phyloP scores from a whole-genome alignment of 1,139 yeast genomes.

The Blastobotrys serpentis region DNA sequence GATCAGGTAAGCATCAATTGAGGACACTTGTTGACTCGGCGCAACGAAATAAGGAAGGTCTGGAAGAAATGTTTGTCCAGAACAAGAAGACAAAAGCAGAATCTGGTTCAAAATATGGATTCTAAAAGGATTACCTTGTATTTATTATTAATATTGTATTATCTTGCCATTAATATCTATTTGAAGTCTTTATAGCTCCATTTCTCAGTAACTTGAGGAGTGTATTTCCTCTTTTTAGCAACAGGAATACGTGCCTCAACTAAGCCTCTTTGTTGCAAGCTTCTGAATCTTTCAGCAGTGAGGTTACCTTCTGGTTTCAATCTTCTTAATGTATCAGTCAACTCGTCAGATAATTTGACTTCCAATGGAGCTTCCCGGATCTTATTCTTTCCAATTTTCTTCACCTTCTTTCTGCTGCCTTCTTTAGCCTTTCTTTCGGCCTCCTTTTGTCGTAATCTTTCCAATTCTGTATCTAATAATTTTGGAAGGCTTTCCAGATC shows the following conservation, averaged over 20 bases:
- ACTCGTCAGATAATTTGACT: slow-evolving; percentile 84
- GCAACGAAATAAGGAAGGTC: slow-evolving; percentile 32
- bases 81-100: slow-evolving; percentile 28
- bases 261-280: slow-evolving; percentile 78
- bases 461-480: slow-evolving; percentile 28
- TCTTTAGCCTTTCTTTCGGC: slow-evolving; percentile 20
- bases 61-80: slow-evolving; percentile 32
- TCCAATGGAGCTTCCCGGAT: slow-evolving; percentile 68
- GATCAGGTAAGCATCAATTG: slow-evolving; percentile 35
- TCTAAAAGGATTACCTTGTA: slow-evolving; percentile 19
- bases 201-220: slow-evolving; percentile 78
- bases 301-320: slow-evolving; percentile 90
- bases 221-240: slow-evolving; percentile 59
- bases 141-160: neutral
- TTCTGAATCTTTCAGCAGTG: slow-evolving; percentile 76
- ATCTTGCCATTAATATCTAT: slow-evolving; percentile 13
- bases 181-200: slow-evolving; percentile 84
- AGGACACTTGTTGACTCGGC: slow-evolving; percentile 33
- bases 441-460: slow-evolving; percentile 19
- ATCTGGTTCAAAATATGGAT: slow-evolving; percentile 33
- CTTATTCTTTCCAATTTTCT: slow-evolving; percentile 49
- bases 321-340: slow-evolving; percentile 78
- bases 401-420: slow-evolving; percentile 32
- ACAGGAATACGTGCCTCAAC: slow-evolving; percentile 81
- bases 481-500: slow-evolving; percentile 45